These are phyloP conservation scores for Porphyrellus cyaneotinctus DNA, from an alignment of 768 basidiomycete species.

Conservation along the genomic window DNA sequence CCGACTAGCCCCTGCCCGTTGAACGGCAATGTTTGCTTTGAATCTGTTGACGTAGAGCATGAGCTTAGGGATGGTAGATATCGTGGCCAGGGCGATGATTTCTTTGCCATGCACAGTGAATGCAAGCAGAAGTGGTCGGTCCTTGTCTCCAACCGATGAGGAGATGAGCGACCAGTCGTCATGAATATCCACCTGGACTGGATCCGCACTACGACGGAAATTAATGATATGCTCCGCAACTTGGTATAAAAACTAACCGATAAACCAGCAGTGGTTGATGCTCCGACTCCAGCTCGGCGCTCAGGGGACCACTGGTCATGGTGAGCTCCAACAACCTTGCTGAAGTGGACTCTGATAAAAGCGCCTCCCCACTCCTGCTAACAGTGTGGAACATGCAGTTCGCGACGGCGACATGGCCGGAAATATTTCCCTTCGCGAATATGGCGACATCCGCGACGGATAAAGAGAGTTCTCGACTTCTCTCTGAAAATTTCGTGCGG, in stretches of 20 bases:
- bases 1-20: conserved; percentile 70
- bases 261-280: conserved; percentile 71
- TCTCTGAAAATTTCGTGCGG: conserved; percentile 61
- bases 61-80: conserved; percentile 74
- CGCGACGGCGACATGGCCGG: conserved; percentile 63
- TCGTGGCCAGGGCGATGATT: conserved; percentile 62
- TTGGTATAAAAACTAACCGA: conserved; percentile 44
- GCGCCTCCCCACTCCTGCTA: conserved; percentile 47
- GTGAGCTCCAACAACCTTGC: conserved; percentile 66
- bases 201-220: conserved; percentile 57
- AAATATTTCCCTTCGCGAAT: conserved; percentile 62
- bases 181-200: conserved; percentile 64
- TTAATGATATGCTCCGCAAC: neutral
- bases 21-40: conserved; percentile 63
- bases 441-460: conserved; percentile 53
- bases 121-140: conserved; percentile 61
- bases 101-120: conserved; percentile 71
- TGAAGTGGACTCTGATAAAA: conserved; percentile 30
- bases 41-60: conserved; percentile 73
- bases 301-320: conserved; percentile 69
- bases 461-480: conserved; percentile 60
- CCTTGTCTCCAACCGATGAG: conserved; percentile 35
- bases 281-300: conserved; percentile 69
- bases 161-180: conserved; percentile 76
- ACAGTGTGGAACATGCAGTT: conserved; percentile 74